phyloP scores from a whole-genome alignment of 495 filamentous ascomycete species.

The Endocarpon pusillum region DNA sequence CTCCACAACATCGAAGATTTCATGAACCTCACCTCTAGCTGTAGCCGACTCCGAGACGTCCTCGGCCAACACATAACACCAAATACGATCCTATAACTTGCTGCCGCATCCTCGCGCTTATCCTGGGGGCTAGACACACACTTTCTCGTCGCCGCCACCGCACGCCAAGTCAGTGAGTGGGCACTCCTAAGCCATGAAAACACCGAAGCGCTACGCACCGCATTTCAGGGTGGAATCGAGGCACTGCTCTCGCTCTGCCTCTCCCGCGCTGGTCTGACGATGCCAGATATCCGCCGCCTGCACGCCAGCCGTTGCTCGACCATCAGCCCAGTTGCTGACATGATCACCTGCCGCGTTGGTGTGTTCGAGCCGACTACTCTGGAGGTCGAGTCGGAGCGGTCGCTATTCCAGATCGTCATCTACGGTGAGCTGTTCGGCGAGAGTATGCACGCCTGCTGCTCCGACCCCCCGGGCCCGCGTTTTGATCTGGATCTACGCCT shows the following conservation, averaged over 20 bases:
- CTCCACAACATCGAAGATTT: constrained; percentile 21
- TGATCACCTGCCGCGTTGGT: constrained; percentile 19
- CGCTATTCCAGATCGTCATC: constrained; percentile 19
- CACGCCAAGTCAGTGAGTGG: constrained; percentile 17
- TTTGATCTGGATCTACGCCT: constrained; percentile 13
- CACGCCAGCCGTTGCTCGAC: constrained; percentile 16
- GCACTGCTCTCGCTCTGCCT: constrained; percentile 19
- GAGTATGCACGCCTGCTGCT: constrained; percentile 11
- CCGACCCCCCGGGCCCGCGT: constrained; percentile 4
- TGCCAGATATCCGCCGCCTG: constrained; percentile 19
- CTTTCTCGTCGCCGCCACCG: constrained; percentile 20
- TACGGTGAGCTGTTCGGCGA: constrained; percentile 23
- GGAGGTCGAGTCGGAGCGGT: constrained; percentile 11
- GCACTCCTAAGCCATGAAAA: constrained; percentile 13
- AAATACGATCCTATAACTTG: constrained; percentile 15
- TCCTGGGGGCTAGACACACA: constrained; percentile 24
- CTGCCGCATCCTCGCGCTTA: constrained; percentile 12
- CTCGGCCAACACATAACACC: constrained; percentile 3
- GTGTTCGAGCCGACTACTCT: constrained; percentile 17
- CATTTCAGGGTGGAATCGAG: constrained; percentile 14
- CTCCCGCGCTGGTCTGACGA: constrained; percentile 14
- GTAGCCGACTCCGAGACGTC: constrained; percentile 9
- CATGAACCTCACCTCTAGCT: constrained; percentile 17
- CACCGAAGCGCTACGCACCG: constrained; percentile 9
- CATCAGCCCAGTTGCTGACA: constrained; percentile 18